A percentile compares a stretch with the other conserved stretches of the same genome.
Conservation (phyloP, 2,329 filamentous ascomycete species). For the Aspergillus arachidicola region DNA sequence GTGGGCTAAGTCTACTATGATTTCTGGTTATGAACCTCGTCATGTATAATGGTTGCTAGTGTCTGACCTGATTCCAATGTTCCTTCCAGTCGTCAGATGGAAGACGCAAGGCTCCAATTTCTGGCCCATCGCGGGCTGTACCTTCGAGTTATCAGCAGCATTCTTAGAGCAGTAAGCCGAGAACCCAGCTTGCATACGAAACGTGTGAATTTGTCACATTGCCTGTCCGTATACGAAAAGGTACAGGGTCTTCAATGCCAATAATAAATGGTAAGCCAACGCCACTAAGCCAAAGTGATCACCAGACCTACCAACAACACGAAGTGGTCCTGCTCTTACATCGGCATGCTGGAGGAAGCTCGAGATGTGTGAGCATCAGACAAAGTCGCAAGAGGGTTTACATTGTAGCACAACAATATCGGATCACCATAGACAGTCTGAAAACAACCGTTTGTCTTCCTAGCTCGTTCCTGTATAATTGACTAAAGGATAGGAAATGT, state of each 20-base stretch:
- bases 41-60: too few relatives aligned
- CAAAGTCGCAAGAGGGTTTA: neutral
- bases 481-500: neutral
- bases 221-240: neutral
- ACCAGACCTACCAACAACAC: neutral
- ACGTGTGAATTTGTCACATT: neutral
- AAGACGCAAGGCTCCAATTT: too few relatives aligned
- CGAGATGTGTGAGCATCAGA: neutral
- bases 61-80: too few relatives aligned
- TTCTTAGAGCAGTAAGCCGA: neutral
- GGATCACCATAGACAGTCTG: neutral
- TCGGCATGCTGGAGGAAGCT: neutral
- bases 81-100: too few relatives aligned
- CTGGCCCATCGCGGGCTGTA: too few relatives aligned
- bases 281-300: neutral
- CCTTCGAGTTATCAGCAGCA: too few relatives aligned
- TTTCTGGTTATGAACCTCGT: too few relatives aligned
- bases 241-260: neutral
- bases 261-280: neutral
- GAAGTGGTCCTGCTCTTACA: neutral
- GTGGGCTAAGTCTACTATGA: too few relatives aligned
- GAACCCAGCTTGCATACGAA: neutral
- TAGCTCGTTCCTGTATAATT: neutral
- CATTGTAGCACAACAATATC: neutral
- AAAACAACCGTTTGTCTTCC: neutral